phyloP scores from a whole-genome alignment of 139 green algal species.

The Raphidocelis subcapitata region DNA sequence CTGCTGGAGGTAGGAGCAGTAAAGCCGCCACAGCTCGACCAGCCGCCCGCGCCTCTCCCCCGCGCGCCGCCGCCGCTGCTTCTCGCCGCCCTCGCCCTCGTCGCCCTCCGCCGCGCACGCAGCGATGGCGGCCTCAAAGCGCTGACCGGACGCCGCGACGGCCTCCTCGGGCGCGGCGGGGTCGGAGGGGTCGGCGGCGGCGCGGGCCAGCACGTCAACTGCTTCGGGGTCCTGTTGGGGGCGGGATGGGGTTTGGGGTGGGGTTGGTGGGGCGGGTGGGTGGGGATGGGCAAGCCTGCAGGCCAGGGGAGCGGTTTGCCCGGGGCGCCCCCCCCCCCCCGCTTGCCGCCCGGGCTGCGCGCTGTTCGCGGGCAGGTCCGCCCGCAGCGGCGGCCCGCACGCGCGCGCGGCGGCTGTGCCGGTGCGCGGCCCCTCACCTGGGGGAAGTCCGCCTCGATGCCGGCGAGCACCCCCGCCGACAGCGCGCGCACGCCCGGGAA shows the following conservation, averaged over 20 bases:
- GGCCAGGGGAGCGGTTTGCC: too few species aligned
- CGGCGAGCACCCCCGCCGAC: conserved; percentile 44
- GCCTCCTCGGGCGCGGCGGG: conserved; percentile 1
- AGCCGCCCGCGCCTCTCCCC: neutral
- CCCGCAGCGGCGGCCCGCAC: too few species aligned
- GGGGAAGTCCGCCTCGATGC: conserved; percentile 53
- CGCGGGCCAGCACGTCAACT: conserved; percentile 57
- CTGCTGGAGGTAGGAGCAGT: conserved; percentile 8
- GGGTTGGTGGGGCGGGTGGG: too few species aligned
- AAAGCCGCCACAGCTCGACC: conserved; percentile 8
- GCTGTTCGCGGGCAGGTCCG: too few species aligned
- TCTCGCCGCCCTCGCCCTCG: neutral
- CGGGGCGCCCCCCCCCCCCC: too few species aligned
- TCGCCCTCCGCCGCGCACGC: too few species aligned
- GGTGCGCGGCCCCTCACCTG: conserved; percentile 17
- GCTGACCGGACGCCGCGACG: neutral
- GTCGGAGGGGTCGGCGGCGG: conserved; percentile 2
- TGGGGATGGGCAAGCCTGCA: too few species aligned
- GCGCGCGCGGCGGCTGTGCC: too few species aligned
- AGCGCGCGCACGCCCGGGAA: conserved; percentile 50
- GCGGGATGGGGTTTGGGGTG: neutral
- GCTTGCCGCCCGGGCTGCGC: too few species aligned
- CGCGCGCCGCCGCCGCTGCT: neutral
- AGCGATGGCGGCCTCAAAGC: too few species aligned
- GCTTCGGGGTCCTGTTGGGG: conserved; percentile 26